Percentiles rank a stretch among this genome's conserved stretches.
phyloP scores from a whole-genome alignment of 148 eudicot species.

The Chenopodium formosanum region DNA sequence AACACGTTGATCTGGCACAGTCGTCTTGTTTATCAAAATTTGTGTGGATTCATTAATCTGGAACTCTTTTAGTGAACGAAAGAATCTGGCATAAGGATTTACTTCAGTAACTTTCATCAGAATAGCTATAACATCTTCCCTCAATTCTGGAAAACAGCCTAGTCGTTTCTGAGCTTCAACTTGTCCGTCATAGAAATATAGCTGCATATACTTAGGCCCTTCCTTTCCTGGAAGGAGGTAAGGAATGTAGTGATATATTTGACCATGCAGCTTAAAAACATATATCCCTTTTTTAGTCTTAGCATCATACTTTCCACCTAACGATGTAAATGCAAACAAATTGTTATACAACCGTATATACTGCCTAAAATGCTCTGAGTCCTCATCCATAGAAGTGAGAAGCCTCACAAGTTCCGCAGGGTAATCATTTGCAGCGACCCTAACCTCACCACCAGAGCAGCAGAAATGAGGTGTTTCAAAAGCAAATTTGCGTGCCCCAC shows the following conservation, averaged over 20 bases:
- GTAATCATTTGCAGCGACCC: neutral
- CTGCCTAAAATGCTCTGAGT: neutral
- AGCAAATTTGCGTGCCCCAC: neutral
- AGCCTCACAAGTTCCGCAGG: neutral
- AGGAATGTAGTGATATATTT: neutral
- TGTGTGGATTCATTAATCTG: neutral
- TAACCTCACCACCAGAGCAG: neutral
- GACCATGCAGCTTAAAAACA: constrained; percentile 3
- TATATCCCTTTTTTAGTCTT: neutral
- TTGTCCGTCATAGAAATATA: constrained; percentile 10
- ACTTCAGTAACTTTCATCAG: neutral
- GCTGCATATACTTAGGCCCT: neutral
- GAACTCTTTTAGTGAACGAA: neutral
- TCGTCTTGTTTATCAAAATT: no score
- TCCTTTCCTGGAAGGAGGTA: neutral
- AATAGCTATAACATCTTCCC: no score
- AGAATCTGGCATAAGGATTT: neutral
- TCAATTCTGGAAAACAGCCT: neutral
- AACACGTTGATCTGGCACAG: neutral
- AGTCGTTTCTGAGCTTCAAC: neutral
- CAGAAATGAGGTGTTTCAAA: neutral
- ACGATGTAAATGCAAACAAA: neutral
- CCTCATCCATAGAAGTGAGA: neutral
- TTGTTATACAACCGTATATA: neutral
- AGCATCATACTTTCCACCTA: neutral